Base-by-base conservation (phyloP, 1,284 basidiomycete species). In the Lignosus rhinocerotis region DNA sequence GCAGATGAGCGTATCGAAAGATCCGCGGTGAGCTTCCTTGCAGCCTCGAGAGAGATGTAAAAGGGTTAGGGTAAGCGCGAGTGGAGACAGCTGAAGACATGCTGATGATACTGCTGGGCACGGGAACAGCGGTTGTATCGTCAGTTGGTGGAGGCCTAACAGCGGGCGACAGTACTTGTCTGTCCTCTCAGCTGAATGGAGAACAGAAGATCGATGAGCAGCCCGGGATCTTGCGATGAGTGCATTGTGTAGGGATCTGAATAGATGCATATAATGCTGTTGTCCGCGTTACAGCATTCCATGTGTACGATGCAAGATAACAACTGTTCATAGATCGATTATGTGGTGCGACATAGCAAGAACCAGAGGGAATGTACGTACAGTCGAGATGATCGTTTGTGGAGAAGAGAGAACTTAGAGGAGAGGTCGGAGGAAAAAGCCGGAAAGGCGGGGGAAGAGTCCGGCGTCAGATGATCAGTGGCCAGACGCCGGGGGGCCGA, bases 401-500 rank as follows among this genome's bases (percentile, higher is more conserved):
- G 11, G 16, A 16, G 36, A 38, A 12, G 36, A 16, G 36, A 38
- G 36, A 2, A 12, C 8, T 12, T 17, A 4, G 41, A 45, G 48
- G 25, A 43, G 38, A 58, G 53, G 31, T 51, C 58, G 60, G 60
- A 56, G 43, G 58, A 41, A 14, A 53, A 59, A 58, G 53, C n/a
- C 60, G 55, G 56, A 57, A 55, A 48, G 55, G 25, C 55, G 50
- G 56, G 34, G 53, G 51, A 21, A 21, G 36, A 36, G 31, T 31
- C 56, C 50, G 53, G 41, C 32, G 62, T 64, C 62, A 64, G 58
- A 55, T 64, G 62, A 61, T 60, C 53, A 43, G 60, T 17, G 17
- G 11, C 3, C 25, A 62, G 51, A 39, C 58, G 60, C 56, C 45
- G 16, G 51, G 51, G n/a, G 14, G 51, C 39, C 52, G 42, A 58